A percentile compares a stretch with the other conserved stretches of the same genome.
These are phyloP conservation scores for Metschnikowia aberdeeniae DNA, from an alignment of 805 yeast genomes.

Conservation along the genomic window DNA sequence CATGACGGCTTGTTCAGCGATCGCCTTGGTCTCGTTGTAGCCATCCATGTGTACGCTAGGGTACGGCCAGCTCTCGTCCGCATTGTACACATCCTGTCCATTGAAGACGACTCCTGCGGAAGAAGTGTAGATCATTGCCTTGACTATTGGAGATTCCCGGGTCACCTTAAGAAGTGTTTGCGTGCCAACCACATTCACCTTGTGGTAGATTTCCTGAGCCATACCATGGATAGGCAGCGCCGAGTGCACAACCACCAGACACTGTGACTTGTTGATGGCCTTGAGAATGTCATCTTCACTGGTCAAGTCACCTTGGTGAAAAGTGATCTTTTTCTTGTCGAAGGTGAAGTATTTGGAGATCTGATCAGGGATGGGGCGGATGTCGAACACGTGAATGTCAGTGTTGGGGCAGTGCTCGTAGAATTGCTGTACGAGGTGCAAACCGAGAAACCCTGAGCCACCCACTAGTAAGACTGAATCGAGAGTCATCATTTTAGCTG, in stretches of 20 bases:
- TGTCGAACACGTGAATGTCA: conserved; percentile 80
- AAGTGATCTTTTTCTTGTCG: conserved; percentile 50
- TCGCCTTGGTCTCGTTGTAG: conserved; percentile 90
- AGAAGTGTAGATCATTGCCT: conserved; percentile 87
- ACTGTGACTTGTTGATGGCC: conserved; percentile 57
- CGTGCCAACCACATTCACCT: conserved; percentile 91
- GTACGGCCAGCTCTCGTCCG: conserved; percentile 91
- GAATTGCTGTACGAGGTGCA: conserved; percentile 86
- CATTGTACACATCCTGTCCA: conserved; percentile 89
- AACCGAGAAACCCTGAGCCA: conserved; percentile 92
- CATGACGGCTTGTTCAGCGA: conserved; percentile 80
- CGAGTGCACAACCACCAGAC: conserved; percentile 84
- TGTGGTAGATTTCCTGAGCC: conserved; percentile 74
- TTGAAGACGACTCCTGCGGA: conserved; percentile 97
- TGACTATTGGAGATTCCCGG: conserved; percentile 39
- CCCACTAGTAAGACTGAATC: conserved; percentile 82
- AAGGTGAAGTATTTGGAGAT: conserved; percentile 73
- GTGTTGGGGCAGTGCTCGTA: conserved; percentile 62
- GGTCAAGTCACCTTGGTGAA: conserved; percentile 83
- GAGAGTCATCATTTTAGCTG: conserved; percentile 12
- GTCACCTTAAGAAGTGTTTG: conserved; percentile 65
- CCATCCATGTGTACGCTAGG: conserved; percentile 94
- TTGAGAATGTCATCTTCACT: conserved; percentile 58
- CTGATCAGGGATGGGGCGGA: conserved; percentile 77
- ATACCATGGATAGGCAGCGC: conserved; percentile 94